Percentiles rank a stretch among this genome's conserved stretches.
These are phyloP conservation scores for Meripilus lineatus DNA, from an alignment of 1,284 basidiomycete genomes.

Conservation along the genomic window DNA sequence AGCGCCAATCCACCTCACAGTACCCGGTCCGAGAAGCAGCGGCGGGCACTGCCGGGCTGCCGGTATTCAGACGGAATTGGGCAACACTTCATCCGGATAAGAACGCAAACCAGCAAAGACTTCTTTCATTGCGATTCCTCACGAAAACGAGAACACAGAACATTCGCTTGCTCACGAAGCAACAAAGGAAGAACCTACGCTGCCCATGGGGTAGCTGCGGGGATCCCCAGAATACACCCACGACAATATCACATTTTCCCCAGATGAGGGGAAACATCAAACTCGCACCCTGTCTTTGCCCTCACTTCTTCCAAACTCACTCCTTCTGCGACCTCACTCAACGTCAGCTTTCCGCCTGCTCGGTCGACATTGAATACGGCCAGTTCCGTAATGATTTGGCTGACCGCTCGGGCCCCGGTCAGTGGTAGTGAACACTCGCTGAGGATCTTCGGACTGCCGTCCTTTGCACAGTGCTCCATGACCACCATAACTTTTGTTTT, in stretches of 20 bases:
- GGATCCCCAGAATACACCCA: not conserved
- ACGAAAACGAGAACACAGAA: too few species aligned
- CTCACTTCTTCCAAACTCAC: slow-evolving; percentile 82
- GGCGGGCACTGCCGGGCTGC: too few species aligned
- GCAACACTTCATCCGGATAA: too few species aligned
- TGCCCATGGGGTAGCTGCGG: slow-evolving; percentile 1
- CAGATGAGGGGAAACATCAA: slow-evolving; percentile 44
- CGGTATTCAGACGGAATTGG: too few species aligned
- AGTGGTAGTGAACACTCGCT: slow-evolving; percentile 81
- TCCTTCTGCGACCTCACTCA: slow-evolving; percentile 84
- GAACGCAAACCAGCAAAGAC: too few species aligned
- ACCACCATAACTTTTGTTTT: slow-evolving; percentile 87
- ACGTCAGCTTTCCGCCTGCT: slow-evolving; percentile 62
- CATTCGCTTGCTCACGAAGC: too few species aligned
- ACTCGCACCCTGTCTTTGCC: slow-evolving; percentile 84
- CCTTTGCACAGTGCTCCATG: slow-evolving; percentile 90
- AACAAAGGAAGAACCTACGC: too few species aligned
- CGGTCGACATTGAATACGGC: slow-evolving; percentile 91
- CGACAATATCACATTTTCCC: slow-evolving; percentile 20
- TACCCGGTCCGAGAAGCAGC: too few species aligned
- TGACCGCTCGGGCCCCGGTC: slow-evolving; percentile 85
- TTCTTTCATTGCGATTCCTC: too few species aligned
- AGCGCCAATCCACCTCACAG: too few species aligned
- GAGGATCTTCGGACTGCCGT: slow-evolving; percentile 88
- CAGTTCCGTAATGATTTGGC: slow-evolving; percentile 92